Conservation (phyloP, 768 basidiomycete genomes). For the Xerocomellus intermedius region DNA sequence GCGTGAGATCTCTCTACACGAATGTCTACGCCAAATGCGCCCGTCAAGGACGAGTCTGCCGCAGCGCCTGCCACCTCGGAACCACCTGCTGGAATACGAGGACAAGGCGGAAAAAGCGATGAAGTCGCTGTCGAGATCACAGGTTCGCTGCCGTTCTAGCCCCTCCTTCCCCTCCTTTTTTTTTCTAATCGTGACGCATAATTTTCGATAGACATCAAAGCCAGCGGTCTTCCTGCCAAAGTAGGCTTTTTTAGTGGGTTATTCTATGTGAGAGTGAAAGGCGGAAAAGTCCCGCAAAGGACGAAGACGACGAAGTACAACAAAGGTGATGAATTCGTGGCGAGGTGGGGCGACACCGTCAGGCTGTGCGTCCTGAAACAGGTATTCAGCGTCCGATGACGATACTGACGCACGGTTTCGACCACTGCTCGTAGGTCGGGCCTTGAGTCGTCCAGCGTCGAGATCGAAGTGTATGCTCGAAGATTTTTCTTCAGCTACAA, state of each 20-base stretch:
- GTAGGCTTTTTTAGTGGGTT: constrained; percentile 29
- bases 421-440: constrained; percentile 22
- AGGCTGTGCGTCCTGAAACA: constrained; percentile 18
- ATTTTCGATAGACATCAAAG: constrained; percentile 29
- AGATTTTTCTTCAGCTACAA: constrained; percentile 34
- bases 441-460: constrained; percentile 32
- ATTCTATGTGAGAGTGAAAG: constrained; percentile 30
- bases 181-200: not conserved
- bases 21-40: constrained; percentile 17
- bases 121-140: constrained; percentile 32
- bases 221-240: constrained; percentile 34
- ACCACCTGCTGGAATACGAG: not conserved
- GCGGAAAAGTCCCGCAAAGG: constrained; percentile 25
- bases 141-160: constrained; percentile 2
- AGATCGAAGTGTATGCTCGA: constrained; percentile 34
- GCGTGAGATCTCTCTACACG: not conserved
- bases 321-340: constrained; percentile 29
- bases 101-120: not conserved
- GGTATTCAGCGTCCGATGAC: not conserved
- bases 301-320: constrained; percentile 29
- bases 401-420: not conserved
- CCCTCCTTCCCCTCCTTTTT: too few relatives aligned
- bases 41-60: not conserved
- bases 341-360: constrained; percentile 27
- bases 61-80: not conserved